A percentile compares a stretch with the other conserved stretches of the same genome.
phyloP scores from a whole-genome alignment of 2,329 filamentous ascomycete species.

The Thermoascus crustaceus region DNA sequence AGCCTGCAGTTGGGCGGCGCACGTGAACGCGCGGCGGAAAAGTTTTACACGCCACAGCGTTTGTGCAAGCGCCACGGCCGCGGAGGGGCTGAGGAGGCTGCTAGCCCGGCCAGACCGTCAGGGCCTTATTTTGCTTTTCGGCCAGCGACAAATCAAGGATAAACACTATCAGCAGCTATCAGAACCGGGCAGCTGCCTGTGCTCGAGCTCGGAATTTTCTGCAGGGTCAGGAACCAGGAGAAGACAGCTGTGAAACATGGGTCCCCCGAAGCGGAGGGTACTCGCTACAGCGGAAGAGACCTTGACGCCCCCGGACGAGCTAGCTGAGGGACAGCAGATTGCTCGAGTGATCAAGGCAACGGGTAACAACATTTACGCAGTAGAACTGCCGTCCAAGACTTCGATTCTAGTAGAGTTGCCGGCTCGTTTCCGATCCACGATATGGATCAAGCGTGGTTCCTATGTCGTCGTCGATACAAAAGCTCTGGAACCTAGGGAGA shows the following conservation, averaged over 20 bases:
- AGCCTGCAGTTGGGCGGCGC: not conserved
- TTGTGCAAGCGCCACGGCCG: slow-evolving; percentile 2
- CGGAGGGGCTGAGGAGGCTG: not conserved
- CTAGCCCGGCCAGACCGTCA: too few species aligned
- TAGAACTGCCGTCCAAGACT: slow-evolving; percentile 60
- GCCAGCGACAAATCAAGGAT: not conserved
- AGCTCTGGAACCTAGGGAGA: slow-evolving; percentile 57
- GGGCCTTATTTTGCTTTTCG: not conserved
- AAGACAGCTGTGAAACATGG: slow-evolving; percentile 43
- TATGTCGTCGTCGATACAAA: slow-evolving; percentile 75
- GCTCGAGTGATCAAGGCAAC: slow-evolving; percentile 73
- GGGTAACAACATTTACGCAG: slow-evolving; percentile 82
- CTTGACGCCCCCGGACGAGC: slow-evolving; percentile 49
- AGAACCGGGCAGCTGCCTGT: too few species aligned
- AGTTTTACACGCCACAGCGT: slow-evolving; percentile 1
- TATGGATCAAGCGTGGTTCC: slow-evolving; percentile 85
- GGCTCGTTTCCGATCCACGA: slow-evolving; percentile 76
- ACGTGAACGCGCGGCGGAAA: not conserved
- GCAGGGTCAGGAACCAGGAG: too few species aligned
- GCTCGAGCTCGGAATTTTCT: slow-evolving; percentile 1
- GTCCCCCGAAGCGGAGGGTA: slow-evolving; percentile 66
- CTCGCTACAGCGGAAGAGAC: slow-evolving; percentile 69
- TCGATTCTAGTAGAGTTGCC: slow-evolving; percentile 71
- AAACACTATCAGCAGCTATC: too few species aligned
- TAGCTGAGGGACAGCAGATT: slow-evolving; percentile 51